A percentile compares a stretch with the other conserved stretches of the same genome.
These are phyloP conservation scores for Solanum sejunctum DNA, from an alignment of 257 asterid genomes.

Conservation along the genomic window DNA sequence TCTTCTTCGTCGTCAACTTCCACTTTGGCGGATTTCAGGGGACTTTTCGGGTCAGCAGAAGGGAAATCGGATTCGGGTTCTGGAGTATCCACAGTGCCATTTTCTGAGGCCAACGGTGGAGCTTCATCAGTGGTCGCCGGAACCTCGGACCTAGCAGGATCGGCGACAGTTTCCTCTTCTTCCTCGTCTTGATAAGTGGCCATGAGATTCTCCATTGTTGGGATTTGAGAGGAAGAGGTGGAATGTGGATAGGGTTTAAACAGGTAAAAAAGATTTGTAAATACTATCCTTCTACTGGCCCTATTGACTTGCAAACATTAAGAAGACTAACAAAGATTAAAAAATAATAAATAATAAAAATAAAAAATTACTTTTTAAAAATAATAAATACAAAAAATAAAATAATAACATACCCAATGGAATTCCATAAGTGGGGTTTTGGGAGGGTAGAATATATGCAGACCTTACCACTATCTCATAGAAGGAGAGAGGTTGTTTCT, in stretches of 20 bases:
- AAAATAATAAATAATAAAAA: no score
- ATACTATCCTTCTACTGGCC: no score
- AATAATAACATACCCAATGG: no score
- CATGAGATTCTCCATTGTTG: conserved; percentile 41
- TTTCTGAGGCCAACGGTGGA: not conserved
- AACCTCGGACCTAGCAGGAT: conserved; percentile 8
- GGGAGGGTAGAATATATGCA: no score
- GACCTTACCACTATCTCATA: no score
- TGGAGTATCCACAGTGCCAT: not conserved
- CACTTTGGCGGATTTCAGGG: conserved; percentile 19
- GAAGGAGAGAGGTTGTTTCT: no score
- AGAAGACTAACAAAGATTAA: no score
- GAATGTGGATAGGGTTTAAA: not conserved
- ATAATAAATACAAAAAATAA: no score
- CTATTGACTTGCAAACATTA: no score
- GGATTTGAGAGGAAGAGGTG: not conserved
- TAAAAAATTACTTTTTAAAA: no score
- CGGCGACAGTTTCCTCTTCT: conserved; percentile 5
- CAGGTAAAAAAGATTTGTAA: no score
- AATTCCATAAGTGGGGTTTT: no score
- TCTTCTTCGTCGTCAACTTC: conserved; percentile 27
- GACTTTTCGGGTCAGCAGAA: not conserved
- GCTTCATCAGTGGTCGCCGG: not conserved
- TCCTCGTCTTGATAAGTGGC: conserved; percentile 39
- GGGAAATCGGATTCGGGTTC: conserved; percentile 7